Evolutionary conservation across 2,329 filamentous ascomycete genomes (phyloP), one percentile per base, ranked within the genome.

Genomic region (Aspergillus tamarii): DNA sequence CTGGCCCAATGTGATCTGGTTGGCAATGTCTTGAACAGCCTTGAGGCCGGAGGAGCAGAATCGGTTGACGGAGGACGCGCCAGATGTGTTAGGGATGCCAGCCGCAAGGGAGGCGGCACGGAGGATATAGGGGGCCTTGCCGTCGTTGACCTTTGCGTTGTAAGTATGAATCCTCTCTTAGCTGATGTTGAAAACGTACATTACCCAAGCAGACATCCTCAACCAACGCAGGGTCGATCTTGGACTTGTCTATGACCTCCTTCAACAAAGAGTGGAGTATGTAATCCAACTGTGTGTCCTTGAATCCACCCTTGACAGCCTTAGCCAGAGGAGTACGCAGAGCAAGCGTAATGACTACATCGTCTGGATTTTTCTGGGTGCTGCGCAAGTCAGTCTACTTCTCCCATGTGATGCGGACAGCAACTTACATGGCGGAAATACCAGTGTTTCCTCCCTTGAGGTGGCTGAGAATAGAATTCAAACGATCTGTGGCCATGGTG

Each of bases 1-100:
- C 71, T 87, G 87, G 66, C 94, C 93, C 57, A 84, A 82, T 63
- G 85, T 78, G 78, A 99, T 97, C 77, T 93, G 87, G 81, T 95
- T 90, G 57, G 95, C 94, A 70, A 99, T 96, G 75, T 97, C 93
- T 80, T 96, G 94, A 6, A 94, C 92, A 62, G 95, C 94, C 82
- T 97, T 96, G 69, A 99, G 89, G 41, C 95, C 95, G 0, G 94
- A 97, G 43, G 93, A 96, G 86, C 95, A 99, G 89, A 99, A 98
- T 66, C 95, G 91, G 85, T 98, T 98, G 63, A 96, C 85, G 50
- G 91, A 89, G 50, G 87, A 94, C 67, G 91, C 92, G 68, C 88
- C 87, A 56, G 92, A 86, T 8, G 94, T 97, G 83, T 95, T 94
- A 70, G 95, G 94, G 84, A 95, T 96, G 71, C 95, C 95, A 63